Evolutionary conservation across 1,284 basidiomycete species (phyloP).

Genomic region (Flammula alnicola): DNA sequence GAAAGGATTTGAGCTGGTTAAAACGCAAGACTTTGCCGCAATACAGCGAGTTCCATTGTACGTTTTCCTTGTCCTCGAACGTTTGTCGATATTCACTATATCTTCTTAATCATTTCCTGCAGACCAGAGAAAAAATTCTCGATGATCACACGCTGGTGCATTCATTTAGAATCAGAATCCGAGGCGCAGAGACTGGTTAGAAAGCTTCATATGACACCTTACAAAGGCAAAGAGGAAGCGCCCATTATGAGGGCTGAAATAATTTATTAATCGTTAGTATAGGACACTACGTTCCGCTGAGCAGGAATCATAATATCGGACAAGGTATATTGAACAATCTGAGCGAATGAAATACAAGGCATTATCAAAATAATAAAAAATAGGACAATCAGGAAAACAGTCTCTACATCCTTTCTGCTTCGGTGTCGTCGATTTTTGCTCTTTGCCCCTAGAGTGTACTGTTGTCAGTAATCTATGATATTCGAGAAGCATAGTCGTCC

Average conservation of each 20-base stretch:
- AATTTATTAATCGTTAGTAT: conserved; percentile 53
- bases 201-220: conserved; percentile 60
- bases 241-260: conserved; percentile 61
- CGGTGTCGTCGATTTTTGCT: conserved; percentile 62
- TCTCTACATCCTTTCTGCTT: conserved; percentile 67
- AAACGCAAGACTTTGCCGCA: conserved; percentile 23
- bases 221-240: conserved; percentile 40
- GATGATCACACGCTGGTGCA: conserved; percentile 52
- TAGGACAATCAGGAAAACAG: conserved; percentile 13
- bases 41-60: conserved; percentile 50
- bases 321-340: conserved; percentile 15
- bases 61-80: conserved; percentile 30
- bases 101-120: neutral
- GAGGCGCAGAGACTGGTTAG: conserved; percentile 73
- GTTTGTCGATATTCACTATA: conserved; percentile 2
- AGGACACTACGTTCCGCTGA: no score
- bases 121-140: conserved; percentile 46
- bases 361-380: conserved; percentile 16
- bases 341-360: conserved; percentile 25
- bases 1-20: conserved; percentile 48
- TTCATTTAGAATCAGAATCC: conserved; percentile 57
- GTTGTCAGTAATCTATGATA: conserved; percentile 4
- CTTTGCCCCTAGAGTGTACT: conserved; percentile 48
- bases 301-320: no score
- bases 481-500: neutral